Base-by-base conservation (phyloP, 257 asterid species). In the Rubia yunnanensis region DNA sequence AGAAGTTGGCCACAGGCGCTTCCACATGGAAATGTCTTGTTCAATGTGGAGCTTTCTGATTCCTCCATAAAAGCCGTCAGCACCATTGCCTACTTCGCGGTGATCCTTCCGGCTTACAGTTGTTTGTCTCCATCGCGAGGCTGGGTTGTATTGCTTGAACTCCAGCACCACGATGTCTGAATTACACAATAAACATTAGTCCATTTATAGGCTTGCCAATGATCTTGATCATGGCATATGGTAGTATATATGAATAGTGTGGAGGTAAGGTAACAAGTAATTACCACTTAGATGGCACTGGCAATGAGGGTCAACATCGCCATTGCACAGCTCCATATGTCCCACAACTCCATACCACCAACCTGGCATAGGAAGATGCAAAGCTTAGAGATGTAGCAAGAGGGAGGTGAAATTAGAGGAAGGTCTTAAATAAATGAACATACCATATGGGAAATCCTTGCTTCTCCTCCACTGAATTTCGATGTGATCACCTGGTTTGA, bases 291-390 rank as follows among this genome's bases (percentile, higher is more conserved):
- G 38, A 64, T 82, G 90, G 78, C 99, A 94, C 10, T 53, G 76
- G 85, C 99, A 94, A 73, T 41, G 69, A 73, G 69, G 73, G 71
- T 83, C 66, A n/a, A n/a, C n/a, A 67, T 74, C 77, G 64, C 83
- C 79, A 68, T 13, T 53, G 83, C 99, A 94, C 18, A 86, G 80
- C 63, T 88, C 94, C 66, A 81, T 74, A 78, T 94, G 99, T 22
- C 95, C 97, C 78, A 88, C 95, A 65, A 86, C 94, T 71, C 99
- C 99, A 81, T 88, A 94, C 99, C 99, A 94, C 99, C 99, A 94
- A 69, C 99, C 99, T 92, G 86, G 66, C 57, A 75, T 53, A 49
- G 36, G 75, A 60, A 41, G 3, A 72, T 46, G 68, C 61, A 44
- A 65, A 23, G n/a, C 36, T 73, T 11, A 72, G 62, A 67, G 5